Base-by-base conservation (phyloP, 345 rosid species). In the Excoecaria cochinchinensis region DNA sequence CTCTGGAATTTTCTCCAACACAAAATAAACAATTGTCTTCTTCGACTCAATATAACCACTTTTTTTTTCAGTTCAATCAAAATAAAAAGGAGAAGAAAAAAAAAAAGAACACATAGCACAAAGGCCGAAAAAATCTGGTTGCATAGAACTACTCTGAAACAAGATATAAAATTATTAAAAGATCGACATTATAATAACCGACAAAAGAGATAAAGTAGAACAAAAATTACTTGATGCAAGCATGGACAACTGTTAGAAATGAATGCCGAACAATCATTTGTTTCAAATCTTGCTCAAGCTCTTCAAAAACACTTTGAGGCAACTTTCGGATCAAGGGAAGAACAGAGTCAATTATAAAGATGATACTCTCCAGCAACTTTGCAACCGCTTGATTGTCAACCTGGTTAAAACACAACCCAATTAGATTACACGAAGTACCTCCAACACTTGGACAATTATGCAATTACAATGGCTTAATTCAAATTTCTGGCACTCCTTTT, bases 211-310 rank as follows among this genome's bases (percentile, higher is more conserved):
- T 58, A 24, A 77, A 65, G 84, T 68, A 64, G 66, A 73, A 13
- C 47, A 44, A 79, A 31, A 80, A 65, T 84, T 91, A 95, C 99
- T 89, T 93, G 83, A 95, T 87, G 87, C 98, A 91, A 67, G 99
- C 97, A 82, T 95, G 99, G 78, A 93, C 99, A 78, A 95, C 99
- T 36, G 97, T 89, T 84, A 95, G 84, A 86, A 95, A 95, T n/a
- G 99, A 89, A 87, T 93, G 97, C 6, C 95, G 97, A 78, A 90
- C 90, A 70, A 95, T 91, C 98, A 91, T 95, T 73, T 93, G 86
- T 88, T 89, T 95, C 89, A 95, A 84, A 82, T 95, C 99, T 86
- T 93, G 99, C 79, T 90, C 92, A 70, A 95, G 90, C 86, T 95
- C 99, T 81, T 95, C 99, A 57, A 81, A 79, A 71, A 95, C 87